Evolutionary conservation across 441 rosid genomes (phyloP).

Genomic region (Mallotus japonicus): DNA sequence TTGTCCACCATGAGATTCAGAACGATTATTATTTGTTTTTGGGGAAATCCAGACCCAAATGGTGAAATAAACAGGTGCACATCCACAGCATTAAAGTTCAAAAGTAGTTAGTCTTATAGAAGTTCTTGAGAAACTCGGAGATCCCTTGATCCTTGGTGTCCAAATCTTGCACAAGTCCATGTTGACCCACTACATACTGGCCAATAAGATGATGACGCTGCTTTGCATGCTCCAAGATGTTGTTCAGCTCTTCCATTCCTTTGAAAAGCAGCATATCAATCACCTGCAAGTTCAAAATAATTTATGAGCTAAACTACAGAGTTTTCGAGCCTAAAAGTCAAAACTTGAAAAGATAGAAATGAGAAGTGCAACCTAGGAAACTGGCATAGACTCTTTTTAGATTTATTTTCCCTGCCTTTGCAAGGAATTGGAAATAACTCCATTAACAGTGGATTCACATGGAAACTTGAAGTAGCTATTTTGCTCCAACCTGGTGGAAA

Average conservation of each 20-base stretch:
- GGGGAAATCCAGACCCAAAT: conserved; percentile 18
- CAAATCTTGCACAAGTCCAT: conserved; percentile 71
- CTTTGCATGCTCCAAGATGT: conserved; percentile 84
- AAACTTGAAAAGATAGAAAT: neutral
- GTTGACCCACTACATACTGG: conserved; percentile 67
- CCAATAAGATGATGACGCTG: conserved; percentile 98
- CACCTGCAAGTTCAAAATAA: conserved; percentile 58
- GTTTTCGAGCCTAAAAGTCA: neutral
- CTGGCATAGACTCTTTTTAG: neutral
- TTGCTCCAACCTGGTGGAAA: neutral
- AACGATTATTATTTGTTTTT: conserved; percentile 32
- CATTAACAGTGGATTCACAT: neutral
- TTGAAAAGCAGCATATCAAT: conserved; percentile 90
- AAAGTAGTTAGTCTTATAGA: conserved; percentile 82
- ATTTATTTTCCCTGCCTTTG: too few relatives aligned
- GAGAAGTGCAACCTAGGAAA: neutral
- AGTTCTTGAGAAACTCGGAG: conserved; percentile 83
- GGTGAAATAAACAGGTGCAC: conserved; percentile 4
- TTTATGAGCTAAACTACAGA: conserved; percentile 19
- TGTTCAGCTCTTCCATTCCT: conserved; percentile 88
- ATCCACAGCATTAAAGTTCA: conserved; percentile 35
- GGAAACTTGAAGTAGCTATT: neutral
- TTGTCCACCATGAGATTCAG: conserved; percentile 19
- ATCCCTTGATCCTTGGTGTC: conserved; percentile 63
- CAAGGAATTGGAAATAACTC: too few relatives aligned